Conservation (phyloP, 2,329 filamentous ascomycete species). For the Nannizziopsis barbatae region DNA sequence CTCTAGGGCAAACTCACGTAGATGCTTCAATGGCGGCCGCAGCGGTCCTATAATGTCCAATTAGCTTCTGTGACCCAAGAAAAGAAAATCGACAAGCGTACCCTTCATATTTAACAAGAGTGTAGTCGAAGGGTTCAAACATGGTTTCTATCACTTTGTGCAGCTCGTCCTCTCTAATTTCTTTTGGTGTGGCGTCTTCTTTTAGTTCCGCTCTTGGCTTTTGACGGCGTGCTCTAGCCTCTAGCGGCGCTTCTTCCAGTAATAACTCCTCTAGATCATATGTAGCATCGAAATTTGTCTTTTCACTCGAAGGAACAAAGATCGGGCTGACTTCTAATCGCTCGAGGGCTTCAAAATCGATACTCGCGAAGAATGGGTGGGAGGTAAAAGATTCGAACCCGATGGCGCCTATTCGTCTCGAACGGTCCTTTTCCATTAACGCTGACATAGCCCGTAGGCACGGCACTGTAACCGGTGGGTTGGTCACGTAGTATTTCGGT, state of each 20-base stretch:
- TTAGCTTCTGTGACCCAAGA: slow-evolving; percentile 12
- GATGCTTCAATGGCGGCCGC: slow-evolving; percentile 33
- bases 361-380: slow-evolving; percentile 75
- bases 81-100: slow-evolving; percentile 33
- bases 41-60: slow-evolving; percentile 21
- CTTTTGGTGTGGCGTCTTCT: slow-evolving; percentile 87
- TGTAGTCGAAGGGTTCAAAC: slow-evolving; percentile 94
- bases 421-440: slow-evolving; percentile 67
- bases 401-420: slow-evolving; percentile 69
- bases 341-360: slow-evolving; percentile 78
- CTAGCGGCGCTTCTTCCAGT: slow-evolving; percentile 85
- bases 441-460: slow-evolving; percentile 83
- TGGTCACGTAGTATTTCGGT: slow-evolving; percentile 84
- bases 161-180: slow-evolving; percentile 87
- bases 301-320: slow-evolving; percentile 87
- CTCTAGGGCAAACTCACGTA: slow-evolving; percentile 21
- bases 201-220: slow-evolving; percentile 86
- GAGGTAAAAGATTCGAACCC: slow-evolving; percentile 74
- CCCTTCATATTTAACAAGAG: slow-evolving; percentile 64
- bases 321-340: slow-evolving; percentile 80
- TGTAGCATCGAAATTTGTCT: slow-evolving; percentile 98
- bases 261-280: slow-evolving; percentile 93
- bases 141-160: slow-evolving; percentile 89
- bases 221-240: slow-evolving; percentile 82
- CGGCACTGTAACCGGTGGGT: slow-evolving; percentile 74